Conservation (phyloP, 1,284 basidiomycete species). For the Sanghuangporus baumii region DNA sequence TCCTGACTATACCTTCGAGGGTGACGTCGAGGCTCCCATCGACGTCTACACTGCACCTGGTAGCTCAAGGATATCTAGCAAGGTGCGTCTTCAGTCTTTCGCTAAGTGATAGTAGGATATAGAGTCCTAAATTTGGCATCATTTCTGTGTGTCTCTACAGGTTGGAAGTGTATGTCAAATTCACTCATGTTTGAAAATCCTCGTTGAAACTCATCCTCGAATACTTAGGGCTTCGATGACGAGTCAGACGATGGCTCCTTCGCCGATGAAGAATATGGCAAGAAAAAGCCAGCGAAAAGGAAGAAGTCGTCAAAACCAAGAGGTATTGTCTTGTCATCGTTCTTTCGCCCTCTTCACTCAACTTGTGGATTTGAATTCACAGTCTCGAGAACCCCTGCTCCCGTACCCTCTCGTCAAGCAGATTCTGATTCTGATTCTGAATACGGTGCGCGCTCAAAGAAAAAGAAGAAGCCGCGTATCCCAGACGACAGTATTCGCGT, state of each 20-base stretch:
- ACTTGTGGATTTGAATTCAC: conserved; percentile 13
- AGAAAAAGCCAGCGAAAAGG: conserved; percentile 61
- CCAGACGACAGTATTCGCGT: conserved; percentile 69
- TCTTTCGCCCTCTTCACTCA: conserved; percentile 3
- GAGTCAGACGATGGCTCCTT: conserved; percentile 71
- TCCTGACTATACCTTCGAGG: conserved; percentile 19
- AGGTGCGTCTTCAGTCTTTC: conserved; percentile 23
- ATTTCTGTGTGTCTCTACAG: background rate
- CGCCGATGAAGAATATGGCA: conserved; percentile 68
- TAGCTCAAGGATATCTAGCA: conserved; percentile 16
- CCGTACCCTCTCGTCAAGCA: conserved; percentile 43
- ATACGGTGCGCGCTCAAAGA: conserved; percentile 81
- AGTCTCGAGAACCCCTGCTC: conserved; percentile 30
- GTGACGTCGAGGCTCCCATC: conserved; percentile 12
- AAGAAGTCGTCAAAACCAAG: conserved; percentile 63
- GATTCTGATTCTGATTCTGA: conserved; percentile 81
- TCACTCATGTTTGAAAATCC: background rate
- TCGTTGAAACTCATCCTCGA: background rate
- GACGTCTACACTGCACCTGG: conserved; percentile 15
- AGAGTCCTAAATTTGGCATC: conserved; percentile 15
- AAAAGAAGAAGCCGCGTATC: conserved; percentile 68
- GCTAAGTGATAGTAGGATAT: conserved; percentile 17
- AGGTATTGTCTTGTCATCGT: conserved; percentile 35
- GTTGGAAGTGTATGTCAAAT: conserved; percentile 21
- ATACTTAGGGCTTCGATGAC: conserved; percentile 29